Base-by-base conservation (phyloP, 768 basidiomycete genomes). In the Lactarius indigo region DNA sequence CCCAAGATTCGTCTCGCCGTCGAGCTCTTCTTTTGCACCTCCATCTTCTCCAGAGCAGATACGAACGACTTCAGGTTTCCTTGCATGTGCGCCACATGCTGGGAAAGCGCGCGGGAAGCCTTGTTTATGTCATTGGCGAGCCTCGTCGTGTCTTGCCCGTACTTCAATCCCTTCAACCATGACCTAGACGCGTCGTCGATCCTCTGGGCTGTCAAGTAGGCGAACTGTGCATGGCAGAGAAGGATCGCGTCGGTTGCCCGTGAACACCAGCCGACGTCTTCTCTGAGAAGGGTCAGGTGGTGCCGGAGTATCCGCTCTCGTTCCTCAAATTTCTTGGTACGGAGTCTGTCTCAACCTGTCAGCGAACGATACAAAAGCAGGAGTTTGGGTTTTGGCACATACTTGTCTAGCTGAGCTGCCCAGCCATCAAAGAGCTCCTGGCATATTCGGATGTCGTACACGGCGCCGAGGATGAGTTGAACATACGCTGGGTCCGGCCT, bases 351-450 rank as follows among this genome's bases (percentile, higher is more conserved):
- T 50, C 37, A 17, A 37, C 13, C 28, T 17, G 30, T 42, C 30
- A 55, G 39, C 28, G 42, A 33, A 56, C 18, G 39, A 35, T 52
- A 60, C 58, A 47, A 50, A 50, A 33, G 37, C 35, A 18, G 26
- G 23, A 52, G 15, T 6, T 10, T 52, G 35, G 10, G n/a, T 10
- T 18, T 47, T 47, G 3, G 50, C 37, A 50, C 54, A 31, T 7
- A 68, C 66, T 60, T 68, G 57, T 68, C 47, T 17, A 64, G 35
- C 12, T 64, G 57, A 26, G 33, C 17, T 20, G 52, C 15, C 66
- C 66, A 68, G 41, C 58, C n/a, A 37, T 68, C 52, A 23, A 67
- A 67, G 26, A 67, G n/a, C 30, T 63, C 56, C 52, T 42, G 50
- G n/a, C 66, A 59, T 30, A 67, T 42, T 23, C 62, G 66, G 52